Base-by-base conservation (phyloP, 2,329 filamentous ascomycete species). In the Alternaria triticina region DNA sequence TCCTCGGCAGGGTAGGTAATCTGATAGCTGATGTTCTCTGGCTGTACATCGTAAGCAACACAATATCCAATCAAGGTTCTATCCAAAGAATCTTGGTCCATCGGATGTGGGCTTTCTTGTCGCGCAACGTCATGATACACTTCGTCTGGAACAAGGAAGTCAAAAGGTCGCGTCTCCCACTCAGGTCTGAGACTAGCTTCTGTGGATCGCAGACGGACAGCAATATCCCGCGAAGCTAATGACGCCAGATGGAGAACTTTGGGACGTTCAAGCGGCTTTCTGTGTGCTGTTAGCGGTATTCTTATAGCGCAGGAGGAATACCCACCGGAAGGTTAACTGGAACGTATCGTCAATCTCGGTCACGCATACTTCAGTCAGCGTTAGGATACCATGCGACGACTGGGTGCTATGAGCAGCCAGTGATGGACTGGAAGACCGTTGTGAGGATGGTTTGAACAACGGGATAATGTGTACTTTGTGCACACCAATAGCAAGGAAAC, bases 381-480 rank as follows among this genome's bases (percentile, higher is more conserved):
- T 88, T 66, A 91, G 85, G 56, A 91, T 85, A 4, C 89, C 90
- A 71, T 88, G 86, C 1, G 88, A 88, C 8, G 82, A 82, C 64
- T 86, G 81, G 64, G 82, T 76, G 43, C 85, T 82, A 69, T 86
- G 77, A 50, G 86, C 82, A 40, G 74, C 80, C 54, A 89, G 74
- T 12, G 86, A 87, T 25, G 85, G 85, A 67, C 83, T 86, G 15
- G 87, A 86, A 25, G 83, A 80, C 66, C 86, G 83, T 69, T 83
- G 84, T 30, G 82, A 82, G 20, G 84, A 81, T 20, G 84, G 81
- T 69, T 89, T 90, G 45, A 88, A 85, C 30, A 90, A 74, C n/a
- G 89, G 89, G 49, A 92, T 85, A 52, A 92, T 72, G 79, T 92
- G 90, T 33, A 92, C 80, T 74, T 90, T 90, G 80, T 91, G 89